These are phyloP conservation scores for Boletellus dicymbophilus DNA, from an alignment of 1,284 basidiomycete species.

Conservation along the genomic window DNA sequence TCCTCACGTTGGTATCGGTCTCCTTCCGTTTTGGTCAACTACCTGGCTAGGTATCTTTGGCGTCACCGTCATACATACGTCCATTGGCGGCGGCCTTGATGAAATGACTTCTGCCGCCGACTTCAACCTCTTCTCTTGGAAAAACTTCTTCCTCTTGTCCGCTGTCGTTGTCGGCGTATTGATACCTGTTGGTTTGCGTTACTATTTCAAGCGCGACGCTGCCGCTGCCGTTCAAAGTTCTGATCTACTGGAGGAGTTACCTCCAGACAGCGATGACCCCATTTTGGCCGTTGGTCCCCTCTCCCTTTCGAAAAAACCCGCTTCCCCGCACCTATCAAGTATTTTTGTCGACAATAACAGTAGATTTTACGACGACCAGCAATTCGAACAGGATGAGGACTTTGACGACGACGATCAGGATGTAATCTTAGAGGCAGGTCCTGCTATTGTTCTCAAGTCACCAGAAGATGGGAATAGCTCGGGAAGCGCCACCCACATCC, in stretches of 20 bases:
- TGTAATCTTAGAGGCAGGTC: conserved; percentile 69
- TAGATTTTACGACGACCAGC: conserved; percentile 40
- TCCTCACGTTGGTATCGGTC: conserved; percentile 89
- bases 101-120: conserved; percentile 93
- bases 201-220: conserved; percentile 63
- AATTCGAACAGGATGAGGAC: conserved; percentile 35
- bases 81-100: conserved; percentile 92
- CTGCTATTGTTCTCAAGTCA: conserved; percentile 48
- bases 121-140: conserved; percentile 89
- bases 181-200: conserved; percentile 87
- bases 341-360: conserved; percentile 38
- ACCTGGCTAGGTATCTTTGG: conserved; percentile 93
- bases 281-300: conserved; percentile 55
- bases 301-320: conserved; percentile 40
- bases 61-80: conserved; percentile 92
- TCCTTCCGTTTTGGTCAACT: conserved; percentile 87
- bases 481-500: conserved; percentile 22
- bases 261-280: conserved; percentile 44
- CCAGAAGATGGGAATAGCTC: conserved; percentile 29
- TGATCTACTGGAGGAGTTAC: conserved; percentile 20
- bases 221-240: conserved; percentile 46
- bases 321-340: conserved; percentile 32
- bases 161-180: conserved; percentile 89
- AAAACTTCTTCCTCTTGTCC: conserved; percentile 80
- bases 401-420: conserved; percentile 48